These are phyloP conservation scores for Saturnispora halmiae DNA, from an alignment of 805 yeast genomes.

Conservation along the genomic window DNA sequence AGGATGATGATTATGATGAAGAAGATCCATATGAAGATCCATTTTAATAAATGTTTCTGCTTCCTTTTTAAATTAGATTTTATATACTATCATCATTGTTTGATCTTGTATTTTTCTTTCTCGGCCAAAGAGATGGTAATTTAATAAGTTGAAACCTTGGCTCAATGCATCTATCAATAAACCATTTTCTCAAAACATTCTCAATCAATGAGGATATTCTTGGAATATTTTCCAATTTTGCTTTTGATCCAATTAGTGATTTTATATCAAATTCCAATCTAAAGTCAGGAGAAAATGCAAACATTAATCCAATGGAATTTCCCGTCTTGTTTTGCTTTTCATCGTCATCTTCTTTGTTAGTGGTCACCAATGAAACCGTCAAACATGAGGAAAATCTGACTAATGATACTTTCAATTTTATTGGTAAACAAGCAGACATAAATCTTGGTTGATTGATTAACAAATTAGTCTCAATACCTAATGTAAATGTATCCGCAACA, in stretches of 20 bases:
- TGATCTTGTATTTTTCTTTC: constrained; percentile 45
- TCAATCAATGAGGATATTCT: constrained; percentile 81
- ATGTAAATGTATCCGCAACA: constrained; percentile 73
- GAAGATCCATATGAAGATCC: constrained; percentile 98
- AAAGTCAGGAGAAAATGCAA: constrained; percentile 88
- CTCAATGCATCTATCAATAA: constrained; percentile 84
- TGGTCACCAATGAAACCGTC: constrained; percentile 58
- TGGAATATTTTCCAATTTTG: constrained; percentile 88
- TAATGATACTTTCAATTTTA: constrained; percentile 74
- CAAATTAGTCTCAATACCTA: constrained; percentile 76
- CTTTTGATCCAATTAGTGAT: constrained; percentile 85
- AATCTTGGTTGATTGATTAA: constrained; percentile 77
- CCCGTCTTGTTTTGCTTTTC: constrained; percentile 11
- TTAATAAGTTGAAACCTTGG: constrained; percentile 84
- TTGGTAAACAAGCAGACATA: constrained; percentile 78
- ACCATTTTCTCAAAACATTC: constrained; percentile 75
- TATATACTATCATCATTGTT: constrained; percentile 4
- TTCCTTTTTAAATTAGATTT: constrained; percentile 1
- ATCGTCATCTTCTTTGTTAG: constrained; percentile 20
- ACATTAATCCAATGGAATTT: constrained; percentile 58
- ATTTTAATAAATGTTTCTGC: constrained; percentile 1
- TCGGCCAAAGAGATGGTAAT: constrained; percentile 85
- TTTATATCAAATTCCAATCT: constrained; percentile 80
- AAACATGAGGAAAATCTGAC: constrained; percentile 87
- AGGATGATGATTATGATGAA: constrained; percentile 96